Evolutionary conservation across 768 basidiomycete species (phyloP).

Genomic region (Saitozyma podzolica): DNA sequence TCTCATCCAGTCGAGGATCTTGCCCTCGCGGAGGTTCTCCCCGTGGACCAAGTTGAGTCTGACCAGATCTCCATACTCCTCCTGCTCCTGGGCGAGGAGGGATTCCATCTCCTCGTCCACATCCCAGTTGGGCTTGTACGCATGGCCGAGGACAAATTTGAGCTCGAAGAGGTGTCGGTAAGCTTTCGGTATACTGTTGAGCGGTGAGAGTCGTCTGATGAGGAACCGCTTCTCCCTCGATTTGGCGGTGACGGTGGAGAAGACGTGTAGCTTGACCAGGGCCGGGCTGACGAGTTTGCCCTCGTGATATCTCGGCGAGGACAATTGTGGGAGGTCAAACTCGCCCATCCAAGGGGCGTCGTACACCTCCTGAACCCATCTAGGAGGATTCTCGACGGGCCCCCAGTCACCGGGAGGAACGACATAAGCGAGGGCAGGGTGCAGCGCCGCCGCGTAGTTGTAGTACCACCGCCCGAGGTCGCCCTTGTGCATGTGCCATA

Average conservation of each 20-base stretch:
- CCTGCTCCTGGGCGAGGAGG: slow-evolving; percentile 18
- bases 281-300: slow-evolving; percentile 9
- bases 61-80: slow-evolving; percentile 22
- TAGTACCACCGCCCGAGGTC: slow-evolving; percentile 20
- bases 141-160: slow-evolving; percentile 27
- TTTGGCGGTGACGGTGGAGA: slow-evolving; percentile 19
- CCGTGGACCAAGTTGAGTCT: slow-evolving; percentile 15
- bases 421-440: slow-evolving; percentile 16
- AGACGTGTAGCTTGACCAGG: slow-evolving; percentile 30
- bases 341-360: slow-evolving; percentile 29
- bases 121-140: slow-evolving; percentile 8
- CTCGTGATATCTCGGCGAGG: slow-evolving; percentile 7
- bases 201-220: slow-evolving; percentile 15
- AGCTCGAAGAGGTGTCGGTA: slow-evolving; percentile 29
- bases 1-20: slow-evolving; percentile 22
- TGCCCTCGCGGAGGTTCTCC: slow-evolving; percentile 23
- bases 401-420: slow-evolving; percentile 21
- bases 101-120: slow-evolving; percentile 10
- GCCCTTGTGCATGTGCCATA: too few relatives aligned
- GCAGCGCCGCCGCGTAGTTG: slow-evolving; percentile 16
- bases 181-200: slow-evolving; percentile 11
- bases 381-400: slow-evolving; percentile 12
- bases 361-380: slow-evolving; percentile 24
- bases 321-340: slow-evolving; percentile 17
- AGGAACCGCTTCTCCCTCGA: slow-evolving; percentile 11